A percentile compares a stretch with the other conserved stretches of the same genome.
These are phyloP conservation scores for Pyrenophora seminiperda DNA, from an alignment of 2,329 filamentous ascomycete species.

Conservation along the genomic window DNA sequence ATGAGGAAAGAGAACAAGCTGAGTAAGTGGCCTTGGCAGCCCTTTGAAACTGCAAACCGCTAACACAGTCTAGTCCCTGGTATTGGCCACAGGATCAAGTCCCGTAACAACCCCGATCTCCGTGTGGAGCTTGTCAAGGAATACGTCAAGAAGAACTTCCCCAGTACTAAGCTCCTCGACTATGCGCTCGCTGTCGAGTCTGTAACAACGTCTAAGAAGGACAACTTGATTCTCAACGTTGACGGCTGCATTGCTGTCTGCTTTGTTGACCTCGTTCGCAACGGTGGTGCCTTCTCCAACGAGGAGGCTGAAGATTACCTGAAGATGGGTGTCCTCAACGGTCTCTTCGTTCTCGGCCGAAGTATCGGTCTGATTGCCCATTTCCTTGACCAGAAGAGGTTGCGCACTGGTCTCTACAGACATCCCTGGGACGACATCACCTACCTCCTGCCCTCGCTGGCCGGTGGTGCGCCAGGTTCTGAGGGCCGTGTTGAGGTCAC, in stretches of 20 bases:
- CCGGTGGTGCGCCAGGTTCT: slow-evolving; percentile 44
- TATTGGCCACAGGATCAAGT: slow-evolving; percentile 99
- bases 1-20: slow-evolving; percentile 99
- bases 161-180: slow-evolving; percentile 96
- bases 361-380: slow-evolving; percentile 99
- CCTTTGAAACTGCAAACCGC: not conserved
- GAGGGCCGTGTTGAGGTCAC: slow-evolving; percentile 52
- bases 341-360: slow-evolving; percentile 96
- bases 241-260: slow-evolving; percentile 97
- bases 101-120: slow-evolving; percentile 98
- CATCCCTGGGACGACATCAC: slow-evolving; percentile 77
- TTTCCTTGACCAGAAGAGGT: slow-evolving; percentile 99
- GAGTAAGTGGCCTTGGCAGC: slow-evolving; percentile 58
- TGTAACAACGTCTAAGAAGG: slow-evolving; percentile 99
- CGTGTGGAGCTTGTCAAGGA: slow-evolving; percentile 99
- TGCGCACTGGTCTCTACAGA: slow-evolving; percentile 97
- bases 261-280: slow-evolving; percentile 97
- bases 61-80: slow-evolving; percentile 69
- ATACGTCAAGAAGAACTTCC: slow-evolving; percentile 97
- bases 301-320: slow-evolving; percentile 99
- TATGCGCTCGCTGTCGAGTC: slow-evolving; percentile 97
- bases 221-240: slow-evolving; percentile 99
- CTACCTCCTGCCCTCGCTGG: slow-evolving; percentile 49
- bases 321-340: slow-evolving; percentile 98
- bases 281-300: slow-evolving; percentile 93